phyloP scores from a whole-genome alignment of 106 monocot genomes.

The Gastrodia elata region DNA sequence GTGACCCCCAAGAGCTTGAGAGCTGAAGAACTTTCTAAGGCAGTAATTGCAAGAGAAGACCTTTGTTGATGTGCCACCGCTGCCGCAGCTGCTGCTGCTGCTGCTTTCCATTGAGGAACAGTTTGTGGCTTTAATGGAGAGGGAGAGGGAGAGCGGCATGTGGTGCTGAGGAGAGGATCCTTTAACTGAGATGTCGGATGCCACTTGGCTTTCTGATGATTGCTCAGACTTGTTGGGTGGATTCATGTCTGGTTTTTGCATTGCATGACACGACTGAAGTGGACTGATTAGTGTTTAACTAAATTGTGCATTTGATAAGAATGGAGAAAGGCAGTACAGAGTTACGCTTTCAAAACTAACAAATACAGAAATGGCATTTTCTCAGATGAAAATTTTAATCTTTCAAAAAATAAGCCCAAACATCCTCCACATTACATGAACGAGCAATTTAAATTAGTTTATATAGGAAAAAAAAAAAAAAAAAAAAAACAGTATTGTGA shows the following conservation, averaged over 20 bases:
- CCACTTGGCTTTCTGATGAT: background rate
- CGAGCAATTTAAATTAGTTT: too few relatives aligned
- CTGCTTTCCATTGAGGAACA: background rate
- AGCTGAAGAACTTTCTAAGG: background rate
- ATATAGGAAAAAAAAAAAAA: too few relatives aligned
- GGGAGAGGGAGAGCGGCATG: background rate
- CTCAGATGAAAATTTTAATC: too few relatives aligned
- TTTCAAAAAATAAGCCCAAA: too few relatives aligned
- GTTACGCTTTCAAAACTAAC: too few relatives aligned
- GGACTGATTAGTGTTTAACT: too few relatives aligned
- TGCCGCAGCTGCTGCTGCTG: background rate
- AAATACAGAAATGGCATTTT: too few relatives aligned
- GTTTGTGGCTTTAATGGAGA: background rate
- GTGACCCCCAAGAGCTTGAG: slow-evolving; percentile 2
- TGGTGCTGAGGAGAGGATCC: background rate
- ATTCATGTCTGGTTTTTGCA: background rate
- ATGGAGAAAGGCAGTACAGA: too few relatives aligned
- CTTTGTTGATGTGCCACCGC: background rate
- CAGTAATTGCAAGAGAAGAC: background rate
- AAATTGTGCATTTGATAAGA: too few relatives aligned
- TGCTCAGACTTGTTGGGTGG: background rate
- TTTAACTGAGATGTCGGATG: background rate
- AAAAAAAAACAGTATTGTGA: too few relatives aligned
- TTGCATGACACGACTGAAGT: too few relatives aligned
- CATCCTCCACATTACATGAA: too few relatives aligned